Evolutionary conservation across 192 early-diverging fungal species (phyloP).

Genomic region (Coemansia javaensis): DNA sequence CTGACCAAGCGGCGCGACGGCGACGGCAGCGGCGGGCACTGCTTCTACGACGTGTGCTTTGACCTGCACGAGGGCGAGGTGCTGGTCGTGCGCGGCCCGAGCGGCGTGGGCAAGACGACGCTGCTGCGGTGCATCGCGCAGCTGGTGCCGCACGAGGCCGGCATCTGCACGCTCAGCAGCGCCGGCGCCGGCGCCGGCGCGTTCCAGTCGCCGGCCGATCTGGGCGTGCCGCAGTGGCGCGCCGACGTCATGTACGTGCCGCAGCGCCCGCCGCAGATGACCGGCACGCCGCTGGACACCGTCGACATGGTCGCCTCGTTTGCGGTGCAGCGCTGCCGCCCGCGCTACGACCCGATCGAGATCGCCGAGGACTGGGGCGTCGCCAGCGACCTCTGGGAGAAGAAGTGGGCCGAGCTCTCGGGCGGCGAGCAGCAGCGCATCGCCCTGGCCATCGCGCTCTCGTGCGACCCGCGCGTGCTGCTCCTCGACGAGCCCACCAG

Average conservation of each 20-base stretch:
- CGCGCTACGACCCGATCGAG: slow-evolving; percentile 57
- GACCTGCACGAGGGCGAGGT: slow-evolving; percentile 53
- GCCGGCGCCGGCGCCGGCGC: slow-evolving; percentile 21
- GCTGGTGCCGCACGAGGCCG: slow-evolving; percentile 61
- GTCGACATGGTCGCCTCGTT: slow-evolving; percentile 56
- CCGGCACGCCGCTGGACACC: slow-evolving; percentile 71
- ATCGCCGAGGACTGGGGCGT: slow-evolving; percentile 68
- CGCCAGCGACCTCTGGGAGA: slow-evolving; percentile 61
- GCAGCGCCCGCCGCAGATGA: slow-evolving; percentile 65
- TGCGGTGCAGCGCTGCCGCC: slow-evolving; percentile 39
- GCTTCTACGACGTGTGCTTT: slow-evolving; percentile 55
- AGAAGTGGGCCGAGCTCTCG: slow-evolving; percentile 71
- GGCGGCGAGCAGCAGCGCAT: slow-evolving; percentile 85
- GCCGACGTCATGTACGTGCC: slow-evolving; percentile 83
- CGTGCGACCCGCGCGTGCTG: slow-evolving; percentile 69
- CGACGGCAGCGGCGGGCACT: slow-evolving; percentile 11
- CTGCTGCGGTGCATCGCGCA: slow-evolving; percentile 79
- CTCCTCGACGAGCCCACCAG: slow-evolving; percentile 87
- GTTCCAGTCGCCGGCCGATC: slow-evolving; percentile 41
- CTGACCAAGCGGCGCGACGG: slow-evolving; percentile 39
- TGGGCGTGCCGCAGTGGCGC: slow-evolving; percentile 70
- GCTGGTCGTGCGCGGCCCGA: slow-evolving; percentile 61
- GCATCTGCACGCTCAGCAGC: slow-evolving; percentile 45
- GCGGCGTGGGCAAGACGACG: slow-evolving; percentile 79
- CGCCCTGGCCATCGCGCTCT: slow-evolving; percentile 72